These are phyloP conservation scores for Metarhizium anisopliae DNA, from an alignment of 2,329 filamentous ascomycete species.

Conservation along the genomic window DNA sequence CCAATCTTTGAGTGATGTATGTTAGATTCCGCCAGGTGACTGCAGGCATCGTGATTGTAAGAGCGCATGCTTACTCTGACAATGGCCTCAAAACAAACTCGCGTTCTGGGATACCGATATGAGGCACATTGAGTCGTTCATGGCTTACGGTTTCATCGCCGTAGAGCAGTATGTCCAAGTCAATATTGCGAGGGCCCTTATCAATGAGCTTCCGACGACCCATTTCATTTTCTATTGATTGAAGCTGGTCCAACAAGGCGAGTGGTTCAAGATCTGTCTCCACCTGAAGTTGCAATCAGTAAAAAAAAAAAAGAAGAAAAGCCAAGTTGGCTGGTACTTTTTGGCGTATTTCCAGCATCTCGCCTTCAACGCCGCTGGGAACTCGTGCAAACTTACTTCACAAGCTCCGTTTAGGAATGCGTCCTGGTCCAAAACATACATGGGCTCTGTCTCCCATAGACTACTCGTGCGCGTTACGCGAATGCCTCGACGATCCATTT, in stretches of 20 bases:
- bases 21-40: background rate
- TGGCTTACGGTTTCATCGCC: conserved; percentile 56
- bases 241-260: conserved; percentile 68
- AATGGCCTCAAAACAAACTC: conserved; percentile 90
- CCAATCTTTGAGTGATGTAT: conserved; percentile 33
- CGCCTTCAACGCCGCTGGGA: background rate
- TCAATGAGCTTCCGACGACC: conserved; percentile 79
- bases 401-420: conserved; percentile 88
- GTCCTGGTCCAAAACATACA: conserved; percentile 89
- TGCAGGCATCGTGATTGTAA: background rate
- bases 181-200: conserved; percentile 91
- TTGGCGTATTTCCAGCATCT: background rate
- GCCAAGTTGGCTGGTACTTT: background rate
- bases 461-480: conserved; percentile 71
- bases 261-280: conserved; percentile 70
- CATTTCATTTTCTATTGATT: conserved; percentile 72
- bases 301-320: background rate
- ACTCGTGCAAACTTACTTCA: conserved; percentile 50
- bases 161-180: conserved; percentile 86
- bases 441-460: conserved; percentile 89
- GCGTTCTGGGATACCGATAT: conserved; percentile 75
- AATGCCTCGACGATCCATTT: conserved; percentile 68
- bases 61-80: conserved; percentile 50
- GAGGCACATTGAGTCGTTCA: conserved; percentile 73
- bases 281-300: conserved; percentile 43